Evolutionary conservation across 768 basidiomycete genomes (phyloP).

Genomic region (Solioccasus polychromus): DNA sequence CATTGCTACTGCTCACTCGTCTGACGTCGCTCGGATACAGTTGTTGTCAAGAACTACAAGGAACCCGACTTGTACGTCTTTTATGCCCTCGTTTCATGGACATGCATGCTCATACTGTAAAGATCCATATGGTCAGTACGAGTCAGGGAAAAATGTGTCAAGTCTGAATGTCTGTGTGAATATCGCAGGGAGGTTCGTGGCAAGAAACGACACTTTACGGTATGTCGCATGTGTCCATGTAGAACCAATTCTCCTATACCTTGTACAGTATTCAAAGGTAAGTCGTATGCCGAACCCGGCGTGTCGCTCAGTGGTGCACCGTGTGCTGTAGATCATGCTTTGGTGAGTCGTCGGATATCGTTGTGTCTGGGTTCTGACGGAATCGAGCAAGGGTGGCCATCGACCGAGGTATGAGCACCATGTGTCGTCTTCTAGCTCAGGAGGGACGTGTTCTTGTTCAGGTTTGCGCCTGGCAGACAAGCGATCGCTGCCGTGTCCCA

Average conservation of each 20-base stretch:
- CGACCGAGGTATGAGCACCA: slow-evolving; percentile 61
- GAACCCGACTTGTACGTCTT: slow-evolving; percentile 74
- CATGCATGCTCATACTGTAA: slow-evolving; percentile 5
- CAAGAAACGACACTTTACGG: slow-evolving; percentile 81
- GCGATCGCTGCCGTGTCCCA: slow-evolving; percentile 84
- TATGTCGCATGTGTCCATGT: slow-evolving; percentile 33
- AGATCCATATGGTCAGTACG: slow-evolving; percentile 78
- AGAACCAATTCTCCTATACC: slow-evolving; percentile 1
- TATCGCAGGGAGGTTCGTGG: slow-evolving; percentile 82
- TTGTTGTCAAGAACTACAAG: slow-evolving; percentile 68
- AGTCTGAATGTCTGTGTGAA: slow-evolving; percentile 22
- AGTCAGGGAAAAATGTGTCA: slow-evolving; percentile 22
- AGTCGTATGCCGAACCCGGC: slow-evolving; percentile 12
- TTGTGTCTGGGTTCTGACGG: neutral
- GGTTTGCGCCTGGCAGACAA: slow-evolving; percentile 92
- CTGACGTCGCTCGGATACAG: slow-evolving; percentile 33
- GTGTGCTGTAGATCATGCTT: slow-evolving; percentile 70
- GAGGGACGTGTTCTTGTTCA: slow-evolving; percentile 16
- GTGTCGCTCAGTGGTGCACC: slow-evolving; percentile 6
- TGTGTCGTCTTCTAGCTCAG: neutral
- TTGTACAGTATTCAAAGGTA: slow-evolving; percentile 73
- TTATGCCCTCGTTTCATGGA: slow-evolving; percentile 1
- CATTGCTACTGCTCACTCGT: neutral
- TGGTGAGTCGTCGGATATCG: slow-evolving; percentile 49
- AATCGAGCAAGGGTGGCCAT: slow-evolving; percentile 77